Percentiles rank a stretch among this genome's conserved stretches.
Evolutionary conservation across 202 grass and related monocot genomes (phyloP).

Genomic region (Alloteropsis angusta): DNA sequence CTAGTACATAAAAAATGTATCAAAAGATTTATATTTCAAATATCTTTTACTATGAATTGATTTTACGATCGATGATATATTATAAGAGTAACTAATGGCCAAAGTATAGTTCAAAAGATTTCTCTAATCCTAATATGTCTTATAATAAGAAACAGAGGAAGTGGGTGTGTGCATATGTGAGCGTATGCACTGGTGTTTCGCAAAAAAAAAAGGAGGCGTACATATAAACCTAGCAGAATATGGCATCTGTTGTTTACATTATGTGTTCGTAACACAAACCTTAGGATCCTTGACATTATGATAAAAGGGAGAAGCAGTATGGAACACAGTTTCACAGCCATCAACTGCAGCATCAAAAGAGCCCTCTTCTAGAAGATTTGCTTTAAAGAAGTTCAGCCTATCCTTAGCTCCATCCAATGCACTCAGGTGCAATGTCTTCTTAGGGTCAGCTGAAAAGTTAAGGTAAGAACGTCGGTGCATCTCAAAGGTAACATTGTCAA

Average conservation of each 20-base stretch:
- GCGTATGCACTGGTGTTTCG: no score
- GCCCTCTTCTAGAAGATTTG: constrained; percentile 57
- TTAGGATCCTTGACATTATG: constrained; percentile 49
- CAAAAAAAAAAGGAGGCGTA: no score
- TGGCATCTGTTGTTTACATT: neutral
- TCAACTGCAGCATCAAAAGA: constrained; percentile 46
- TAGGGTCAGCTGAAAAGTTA: constrained; percentile 50
- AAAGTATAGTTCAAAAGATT: neutral
- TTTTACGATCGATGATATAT: no score
- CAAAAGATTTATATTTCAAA: neutral
- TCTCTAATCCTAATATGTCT: neutral
- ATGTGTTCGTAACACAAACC: constrained; percentile 16
- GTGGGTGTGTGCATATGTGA: no score
- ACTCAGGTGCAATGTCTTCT: constrained; percentile 57
- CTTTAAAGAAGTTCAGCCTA: constrained; percentile 56
- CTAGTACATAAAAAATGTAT: neutral
- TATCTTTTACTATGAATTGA: neutral
- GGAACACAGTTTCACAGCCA: constrained; percentile 56
- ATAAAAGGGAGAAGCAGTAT: constrained; percentile 69
- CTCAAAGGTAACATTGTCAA: no score
- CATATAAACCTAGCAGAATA: no score
- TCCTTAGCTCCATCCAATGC: constrained; percentile 62
- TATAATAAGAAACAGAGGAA: neutral
- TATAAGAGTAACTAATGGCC: no score
- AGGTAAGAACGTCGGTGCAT: neutral